phyloP scores from a whole-genome alignment of 768 basidiomycete species.

The Kondoa subrosea region DNA sequence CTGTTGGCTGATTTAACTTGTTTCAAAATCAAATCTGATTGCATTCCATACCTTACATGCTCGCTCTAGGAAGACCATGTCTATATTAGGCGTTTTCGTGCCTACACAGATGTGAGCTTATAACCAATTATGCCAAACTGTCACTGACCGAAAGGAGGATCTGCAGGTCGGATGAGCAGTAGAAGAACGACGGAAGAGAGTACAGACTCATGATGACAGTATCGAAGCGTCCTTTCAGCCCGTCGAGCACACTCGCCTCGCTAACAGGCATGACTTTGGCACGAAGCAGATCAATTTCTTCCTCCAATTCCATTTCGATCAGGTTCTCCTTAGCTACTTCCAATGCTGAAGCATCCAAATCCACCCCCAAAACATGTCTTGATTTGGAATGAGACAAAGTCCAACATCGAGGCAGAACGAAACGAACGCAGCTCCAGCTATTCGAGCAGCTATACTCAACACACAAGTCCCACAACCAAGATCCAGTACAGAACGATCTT shows the following conservation, averaged over 20 bases:
- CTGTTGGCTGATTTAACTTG: conserved; percentile 13
- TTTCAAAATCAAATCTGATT: too few species aligned
- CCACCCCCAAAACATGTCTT: conserved; percentile 26
- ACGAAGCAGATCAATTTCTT: conserved; percentile 23
- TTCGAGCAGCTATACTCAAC: conserved; percentile 22
- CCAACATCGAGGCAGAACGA: not conserved
- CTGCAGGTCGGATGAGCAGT: not conserved
- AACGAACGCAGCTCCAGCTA: conserved; percentile 25
- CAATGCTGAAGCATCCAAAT: conserved; percentile 25
- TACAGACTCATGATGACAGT: conserved; percentile 15
- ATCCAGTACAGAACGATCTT: conserved; percentile 25
- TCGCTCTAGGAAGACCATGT: conserved; percentile 27
- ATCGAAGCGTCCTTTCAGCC: conserved; percentile 14
- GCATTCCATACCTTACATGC: conserved; percentile 25
- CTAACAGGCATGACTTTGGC: conserved; percentile 17
- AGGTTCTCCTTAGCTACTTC: conserved; percentile 24
- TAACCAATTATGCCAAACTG: not conserved
- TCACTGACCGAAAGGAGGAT: not conserved
- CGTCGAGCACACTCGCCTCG: conserved; percentile 11
- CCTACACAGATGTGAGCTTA: conserved; percentile 23
- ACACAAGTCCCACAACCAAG: conserved; percentile 23
- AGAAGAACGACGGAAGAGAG: not conserved
- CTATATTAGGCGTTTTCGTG: conserved; percentile 26
- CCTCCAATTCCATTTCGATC: conserved; percentile 24
- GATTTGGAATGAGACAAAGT: not conserved